A percentile compares a stretch with the other conserved stretches of the same genome.
These are phyloP conservation scores for Botrytis paeoniae DNA, from an alignment of 2,329 filamentous ascomycete species.

Conservation along the genomic window DNA sequence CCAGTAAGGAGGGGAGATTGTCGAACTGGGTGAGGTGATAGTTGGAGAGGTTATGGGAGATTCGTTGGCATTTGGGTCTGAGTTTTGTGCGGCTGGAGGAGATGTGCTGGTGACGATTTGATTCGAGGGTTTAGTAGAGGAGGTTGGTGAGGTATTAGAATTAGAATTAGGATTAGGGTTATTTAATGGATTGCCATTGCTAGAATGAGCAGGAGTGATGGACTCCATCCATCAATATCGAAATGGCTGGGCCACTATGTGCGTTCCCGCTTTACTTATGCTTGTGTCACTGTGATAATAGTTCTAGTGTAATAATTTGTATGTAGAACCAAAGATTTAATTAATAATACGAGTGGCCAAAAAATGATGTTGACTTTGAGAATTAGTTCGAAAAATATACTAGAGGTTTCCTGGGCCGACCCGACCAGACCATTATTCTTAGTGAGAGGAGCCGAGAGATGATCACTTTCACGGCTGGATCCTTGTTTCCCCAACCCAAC, in stretches of 20 bases:
- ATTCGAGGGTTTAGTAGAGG: background rate
- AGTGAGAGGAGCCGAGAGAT: background rate
- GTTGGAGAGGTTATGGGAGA: constrained; percentile 17
- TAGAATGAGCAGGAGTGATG: constrained; percentile 21
- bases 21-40: constrained; percentile 11
- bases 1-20: constrained; percentile 44
- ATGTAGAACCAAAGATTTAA: background rate
- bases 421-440: background rate
- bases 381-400: background rate
- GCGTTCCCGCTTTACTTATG: constrained; percentile 20
- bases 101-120: background rate
- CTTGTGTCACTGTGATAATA: background rate
- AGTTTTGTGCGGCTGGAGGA: background rate
- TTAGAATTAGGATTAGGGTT: background rate
- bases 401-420: background rate
- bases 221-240: constrained; percentile 35
- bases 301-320: background rate
- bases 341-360: background rate
- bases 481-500: constrained; percentile 13
- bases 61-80: constrained; percentile 1
- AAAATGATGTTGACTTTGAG: background rate
- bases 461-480: background rate
- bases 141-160: background rate
- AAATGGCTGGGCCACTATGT: constrained; percentile 20
- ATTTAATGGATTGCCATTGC: constrained; percentile 21